Conservation (phyloP, 331 rosid genomes). For the Quercus phellos region DNA sequence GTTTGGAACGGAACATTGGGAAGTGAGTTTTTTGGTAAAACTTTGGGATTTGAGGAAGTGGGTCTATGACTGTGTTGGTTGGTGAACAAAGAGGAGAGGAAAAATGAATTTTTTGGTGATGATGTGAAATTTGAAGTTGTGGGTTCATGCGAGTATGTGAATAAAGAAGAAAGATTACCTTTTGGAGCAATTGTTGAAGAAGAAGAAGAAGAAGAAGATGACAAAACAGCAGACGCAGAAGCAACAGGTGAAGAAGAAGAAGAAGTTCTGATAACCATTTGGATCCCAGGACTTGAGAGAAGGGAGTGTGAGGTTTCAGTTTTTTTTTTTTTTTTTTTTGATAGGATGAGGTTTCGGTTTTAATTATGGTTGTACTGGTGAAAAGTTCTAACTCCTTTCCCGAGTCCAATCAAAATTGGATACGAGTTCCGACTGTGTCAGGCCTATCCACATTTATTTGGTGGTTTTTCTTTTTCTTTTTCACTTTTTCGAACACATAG, state of each 20-base stretch:
- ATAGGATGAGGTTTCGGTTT: not conserved
- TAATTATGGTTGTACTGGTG: no score
- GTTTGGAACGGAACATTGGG: not conserved
- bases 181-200: not conserved
- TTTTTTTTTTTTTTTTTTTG: not conserved
- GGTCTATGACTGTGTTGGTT: not conserved
- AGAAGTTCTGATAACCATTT: not conserved
- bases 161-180: conserved; percentile 23
- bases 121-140: not conserved
- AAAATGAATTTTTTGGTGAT: not conserved
- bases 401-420: no score
- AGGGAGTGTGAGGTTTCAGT: not conserved
- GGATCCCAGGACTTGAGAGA: no score
- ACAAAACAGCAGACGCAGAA: not conserved
- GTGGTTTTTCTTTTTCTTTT: no score
- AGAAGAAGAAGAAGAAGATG: not conserved
- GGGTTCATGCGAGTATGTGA: not conserved
- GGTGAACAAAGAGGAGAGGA: conserved; percentile 14
- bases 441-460: no score
- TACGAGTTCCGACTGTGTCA: no score
- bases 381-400: no score
- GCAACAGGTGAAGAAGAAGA: not conserved
- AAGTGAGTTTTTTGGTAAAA: not conserved
- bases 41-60: conserved; percentile 10
- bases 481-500: no score